Evolutionary conservation across 2,329 filamentous ascomycete genomes (phyloP), one percentile per base, ranked within the genome.

Genomic region (Xylariaceae sp.): DNA sequence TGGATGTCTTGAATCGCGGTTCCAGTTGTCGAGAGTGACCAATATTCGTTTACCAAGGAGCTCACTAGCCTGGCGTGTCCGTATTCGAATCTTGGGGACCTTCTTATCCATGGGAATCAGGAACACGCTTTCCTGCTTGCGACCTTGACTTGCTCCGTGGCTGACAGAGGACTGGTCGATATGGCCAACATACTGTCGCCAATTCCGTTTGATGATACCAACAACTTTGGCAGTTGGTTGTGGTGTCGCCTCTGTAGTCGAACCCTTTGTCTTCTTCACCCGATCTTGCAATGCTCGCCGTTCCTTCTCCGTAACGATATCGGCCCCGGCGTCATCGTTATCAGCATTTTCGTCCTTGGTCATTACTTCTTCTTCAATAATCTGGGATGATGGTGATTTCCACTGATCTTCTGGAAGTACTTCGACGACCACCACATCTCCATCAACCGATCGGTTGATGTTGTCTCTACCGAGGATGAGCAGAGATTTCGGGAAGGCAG

Each of bases 21-120:
- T 89, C 93, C 93, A 98, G 1, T 87, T 83, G 67, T 98, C 93
- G 54, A 98, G 94, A 0, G 90, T 91, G 34, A 96, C 88, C 10
- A 98, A 68, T 40, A 98, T 83, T 46, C 94, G 84, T 73, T 97
- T 93, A 5, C 93, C 93, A 22, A 96, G 68, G 4, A 98, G 77
- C 59, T 95, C 89, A 14, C 83, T 82, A 20, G 90, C 91, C 67
- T 97, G 93, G 41, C 93, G 80, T 10, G 93, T 97, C 40, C 91
- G 84, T 44, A 98, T 82, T 37, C 90, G 82, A 58, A 98, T 96
- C 72, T 97, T 98, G 2, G 93, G 93, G 19, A 98, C 87, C 59
- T 89, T 86, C 74, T 95, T 97, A 68, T 98, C 92, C 92, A 98
- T 97, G 4, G 93, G 91, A 39, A 97, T 83, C 16, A 98, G 76